Conservation (phyloP, 202 grass and related monocot species). For the Panicum hallii region DNA sequence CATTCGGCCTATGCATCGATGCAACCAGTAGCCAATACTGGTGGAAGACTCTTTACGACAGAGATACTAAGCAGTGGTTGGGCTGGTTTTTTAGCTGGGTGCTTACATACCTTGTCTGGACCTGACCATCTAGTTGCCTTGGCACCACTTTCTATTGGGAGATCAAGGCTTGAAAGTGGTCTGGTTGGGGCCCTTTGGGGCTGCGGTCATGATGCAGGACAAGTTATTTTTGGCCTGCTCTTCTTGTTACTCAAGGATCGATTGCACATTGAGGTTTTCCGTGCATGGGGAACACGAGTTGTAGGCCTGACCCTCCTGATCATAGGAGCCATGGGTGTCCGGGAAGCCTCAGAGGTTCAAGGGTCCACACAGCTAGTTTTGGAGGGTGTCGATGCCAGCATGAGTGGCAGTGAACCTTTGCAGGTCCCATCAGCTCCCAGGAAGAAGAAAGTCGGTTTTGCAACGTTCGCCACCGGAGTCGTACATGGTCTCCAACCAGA, state of each 20-base stretch:
- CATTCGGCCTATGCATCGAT: slow-evolving; percentile 56
- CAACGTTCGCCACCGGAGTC: slow-evolving; percentile 86
- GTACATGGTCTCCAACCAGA: slow-evolving; percentile 95
- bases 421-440: slow-evolving; percentile 40
- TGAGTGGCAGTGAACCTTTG: slow-evolving; percentile 34
- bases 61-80: slow-evolving; percentile 89
- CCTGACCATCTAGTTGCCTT: slow-evolving; percentile 96
- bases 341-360: slow-evolving; percentile 70
- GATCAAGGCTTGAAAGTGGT: slow-evolving; percentile 84
- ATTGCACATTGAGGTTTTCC: slow-evolving; percentile 87
- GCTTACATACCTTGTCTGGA: slow-evolving; percentile 94
- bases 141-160: slow-evolving; percentile 87
- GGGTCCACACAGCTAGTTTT: slow-evolving; percentile 51
- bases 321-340: slow-evolving; percentile 83
- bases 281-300: slow-evolving; percentile 86
- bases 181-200: slow-evolving; percentile 97
- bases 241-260: slow-evolving; percentile 94
- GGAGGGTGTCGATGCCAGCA: slow-evolving; percentile 51
- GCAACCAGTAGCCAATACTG: slow-evolving; percentile 51
- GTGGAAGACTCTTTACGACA: slow-evolving; percentile 56
- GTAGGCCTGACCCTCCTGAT: slow-evolving; percentile 88
- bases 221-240: slow-evolving; percentile 95
- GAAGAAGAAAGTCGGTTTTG: slow-evolving; percentile 92
- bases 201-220: slow-evolving; percentile 95
- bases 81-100: slow-evolving; percentile 93